A percentile compares a stretch with the other conserved stretches of the same genome.
These are phyloP conservation scores for Proliferodiscus dingleyae DNA, from an alignment of 2,329 filamentous ascomycete species.

Conservation along the genomic window DNA sequence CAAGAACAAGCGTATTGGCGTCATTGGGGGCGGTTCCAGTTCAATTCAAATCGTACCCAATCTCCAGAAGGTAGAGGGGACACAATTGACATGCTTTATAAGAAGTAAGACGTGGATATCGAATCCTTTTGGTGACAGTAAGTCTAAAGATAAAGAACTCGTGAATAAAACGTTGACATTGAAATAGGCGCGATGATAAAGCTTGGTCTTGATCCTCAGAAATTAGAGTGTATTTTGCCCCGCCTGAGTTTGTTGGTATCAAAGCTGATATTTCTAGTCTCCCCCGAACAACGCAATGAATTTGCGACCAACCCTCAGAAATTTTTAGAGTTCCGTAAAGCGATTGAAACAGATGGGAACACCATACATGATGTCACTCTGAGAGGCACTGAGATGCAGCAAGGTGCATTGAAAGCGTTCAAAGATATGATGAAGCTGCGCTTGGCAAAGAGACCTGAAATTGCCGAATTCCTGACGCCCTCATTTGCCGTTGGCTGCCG, in stretches of 20 bases:
- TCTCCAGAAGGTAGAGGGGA: conserved; percentile 42
- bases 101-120: conserved; percentile 48
- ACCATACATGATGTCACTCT: conserved; percentile 39
- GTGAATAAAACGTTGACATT: neutral
- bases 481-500: conserved; percentile 41
- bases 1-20: conserved; percentile 42
- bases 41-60: conserved; percentile 48
- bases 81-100: conserved; percentile 42
- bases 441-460: conserved; percentile 38
- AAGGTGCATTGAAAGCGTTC: conserved; percentile 31
- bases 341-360: conserved; percentile 40
- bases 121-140: conserved; percentile 40
- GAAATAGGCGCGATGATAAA: conserved; percentile 34
- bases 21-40: conserved; percentile 50
- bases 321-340: conserved; percentile 39
- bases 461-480: conserved; percentile 30
- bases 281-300: conserved; percentile 38
- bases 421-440: conserved; percentile 36
- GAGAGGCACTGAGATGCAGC: conserved; percentile 35
- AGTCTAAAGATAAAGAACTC: neutral
- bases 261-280: conserved; percentile 29
- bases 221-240: conserved; percentile 34
- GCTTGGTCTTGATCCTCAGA: conserved; percentile 38
- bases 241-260: neutral
- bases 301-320: conserved; percentile 36